Conservation (phyloP, 768 basidiomycete genomes). For the Strobilomyces echinocephalus region DNA sequence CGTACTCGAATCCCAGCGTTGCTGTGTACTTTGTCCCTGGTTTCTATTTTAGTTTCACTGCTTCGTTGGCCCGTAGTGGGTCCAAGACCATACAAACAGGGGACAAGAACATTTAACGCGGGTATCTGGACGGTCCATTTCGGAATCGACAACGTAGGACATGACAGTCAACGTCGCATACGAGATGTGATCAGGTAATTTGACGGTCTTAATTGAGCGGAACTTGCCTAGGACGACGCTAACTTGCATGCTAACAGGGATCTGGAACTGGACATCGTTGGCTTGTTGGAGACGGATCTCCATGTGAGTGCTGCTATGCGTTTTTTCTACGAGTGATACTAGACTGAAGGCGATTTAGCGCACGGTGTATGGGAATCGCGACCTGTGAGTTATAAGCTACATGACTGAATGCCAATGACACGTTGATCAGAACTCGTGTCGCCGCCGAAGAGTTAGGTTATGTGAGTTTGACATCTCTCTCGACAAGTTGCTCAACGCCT, state of each 20-base stretch:
- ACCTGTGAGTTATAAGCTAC: constrained; percentile 48
- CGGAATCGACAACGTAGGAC: constrained; percentile 47
- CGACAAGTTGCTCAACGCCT: constrained; percentile 3
- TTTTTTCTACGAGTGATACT: background rate
- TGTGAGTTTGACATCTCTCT: constrained; percentile 40
- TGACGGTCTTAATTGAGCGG: constrained; percentile 15
- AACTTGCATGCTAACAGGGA: constrained; percentile 40
- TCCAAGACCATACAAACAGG: constrained; percentile 57
- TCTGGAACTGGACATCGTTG: constrained; percentile 81
- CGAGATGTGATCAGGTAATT: constrained; percentile 55
- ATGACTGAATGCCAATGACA: background rate
- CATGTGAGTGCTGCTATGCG: constrained; percentile 48
- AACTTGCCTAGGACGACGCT: background rate
- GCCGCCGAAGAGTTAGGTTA: constrained; percentile 76
- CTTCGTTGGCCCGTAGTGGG: constrained; percentile 47
- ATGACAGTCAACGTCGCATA: constrained; percentile 32
- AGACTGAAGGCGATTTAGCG: constrained; percentile 38
- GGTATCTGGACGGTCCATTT: constrained; percentile 95
- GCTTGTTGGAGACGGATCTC: constrained; percentile 81
- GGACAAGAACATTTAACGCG: constrained; percentile 65
- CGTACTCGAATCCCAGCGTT: constrained; percentile 30
- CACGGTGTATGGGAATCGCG: constrained; percentile 77
- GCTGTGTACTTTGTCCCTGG: constrained; percentile 38
- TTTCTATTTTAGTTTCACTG: constrained; percentile 50
- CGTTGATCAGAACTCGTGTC: constrained; percentile 56